phyloP scores from a whole-genome alignment of 805 yeast species.

The Wickerhamiella brachini region DNA sequence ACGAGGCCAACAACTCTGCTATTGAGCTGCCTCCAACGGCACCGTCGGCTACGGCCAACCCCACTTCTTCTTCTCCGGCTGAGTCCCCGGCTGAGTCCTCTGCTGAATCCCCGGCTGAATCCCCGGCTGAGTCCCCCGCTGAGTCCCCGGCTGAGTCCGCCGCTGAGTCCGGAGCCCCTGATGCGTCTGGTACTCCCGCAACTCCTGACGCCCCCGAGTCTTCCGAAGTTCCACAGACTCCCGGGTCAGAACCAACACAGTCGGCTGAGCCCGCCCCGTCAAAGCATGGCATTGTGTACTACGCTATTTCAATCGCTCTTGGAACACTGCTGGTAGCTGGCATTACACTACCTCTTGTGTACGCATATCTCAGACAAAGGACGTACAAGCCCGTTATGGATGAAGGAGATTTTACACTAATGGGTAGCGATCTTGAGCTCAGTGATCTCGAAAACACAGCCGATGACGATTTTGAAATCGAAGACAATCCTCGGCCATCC shows the following conservation, averaged over 20 bases:
- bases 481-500: not conserved
- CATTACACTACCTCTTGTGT: slow-evolving; percentile 5
- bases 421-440: slow-evolving; percentile 12
- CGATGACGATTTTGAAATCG: slow-evolving; percentile 4
- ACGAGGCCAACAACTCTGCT: not conserved
- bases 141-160: too few relatives aligned
- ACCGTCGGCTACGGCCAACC: not conserved
- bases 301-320: slow-evolving; percentile 4
- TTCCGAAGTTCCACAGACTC: too few relatives aligned
- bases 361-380: slow-evolving; percentile 4
- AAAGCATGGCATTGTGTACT: slow-evolving; percentile 7
- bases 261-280: not conserved
- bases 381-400: not conserved
- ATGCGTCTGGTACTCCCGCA: too few relatives aligned
- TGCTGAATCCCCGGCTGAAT: too few relatives aligned
- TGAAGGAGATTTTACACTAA: slow-evolving; percentile 6
- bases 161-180: too few relatives aligned
- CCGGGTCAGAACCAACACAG: not conserved
- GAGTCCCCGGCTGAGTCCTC: too few relatives aligned
- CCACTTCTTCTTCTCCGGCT: too few relatives aligned
- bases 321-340: slow-evolving; percentile 5
- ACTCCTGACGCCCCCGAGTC: too few relatives aligned
- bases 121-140: too few relatives aligned
- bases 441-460: slow-evolving; percentile 6
- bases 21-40: not conserved